Evolutionary conservation across 2,329 filamentous ascomycete species (phyloP).

Genomic region (Diaporthe australafricana): DNA sequence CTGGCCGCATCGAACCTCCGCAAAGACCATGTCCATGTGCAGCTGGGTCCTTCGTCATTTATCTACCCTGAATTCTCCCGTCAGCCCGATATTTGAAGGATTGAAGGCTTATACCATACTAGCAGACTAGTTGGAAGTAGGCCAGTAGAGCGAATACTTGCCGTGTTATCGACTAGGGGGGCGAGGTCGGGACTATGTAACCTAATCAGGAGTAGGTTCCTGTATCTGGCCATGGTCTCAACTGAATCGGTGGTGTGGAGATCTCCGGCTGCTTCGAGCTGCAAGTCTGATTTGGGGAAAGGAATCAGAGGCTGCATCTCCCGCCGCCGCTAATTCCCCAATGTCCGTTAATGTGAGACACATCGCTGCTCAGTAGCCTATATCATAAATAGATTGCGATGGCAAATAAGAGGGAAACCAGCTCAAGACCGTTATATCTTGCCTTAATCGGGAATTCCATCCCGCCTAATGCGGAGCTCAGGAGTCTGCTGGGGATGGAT

Average conservation of each 20-base stretch:
- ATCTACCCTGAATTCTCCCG: not conserved
- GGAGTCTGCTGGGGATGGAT: not conserved
- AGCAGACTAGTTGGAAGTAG: not conserved
- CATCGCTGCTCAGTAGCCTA: not conserved
- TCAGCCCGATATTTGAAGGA: constrained; percentile 14
- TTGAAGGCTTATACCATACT: not conserved
- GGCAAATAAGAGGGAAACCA: not conserved
- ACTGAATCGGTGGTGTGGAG: not conserved
- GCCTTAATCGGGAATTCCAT: not conserved
- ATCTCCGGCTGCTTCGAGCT: not conserved
- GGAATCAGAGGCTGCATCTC: not conserved
- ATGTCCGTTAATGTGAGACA: constrained; percentile 20
- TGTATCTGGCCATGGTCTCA: not conserved
- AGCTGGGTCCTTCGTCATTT: not conserved
- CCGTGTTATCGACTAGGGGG: constrained; percentile 2
- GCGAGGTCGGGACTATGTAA: not conserved
- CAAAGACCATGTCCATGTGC: not conserved
- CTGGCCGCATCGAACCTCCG: not conserved
- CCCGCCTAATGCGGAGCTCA: constrained; percentile 7
- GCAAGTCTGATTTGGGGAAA: constrained; percentile 17
- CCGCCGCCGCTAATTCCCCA: not conserved
- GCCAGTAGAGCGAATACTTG: not conserved
- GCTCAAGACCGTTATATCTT: not conserved
- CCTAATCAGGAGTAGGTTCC: constrained; percentile 8
- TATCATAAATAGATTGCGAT: constrained; percentile 2